These are phyloP conservation scores for Sarcocystis neurona DNA, from an alignment of 169 alveolate species.

Conservation along the genomic window DNA sequence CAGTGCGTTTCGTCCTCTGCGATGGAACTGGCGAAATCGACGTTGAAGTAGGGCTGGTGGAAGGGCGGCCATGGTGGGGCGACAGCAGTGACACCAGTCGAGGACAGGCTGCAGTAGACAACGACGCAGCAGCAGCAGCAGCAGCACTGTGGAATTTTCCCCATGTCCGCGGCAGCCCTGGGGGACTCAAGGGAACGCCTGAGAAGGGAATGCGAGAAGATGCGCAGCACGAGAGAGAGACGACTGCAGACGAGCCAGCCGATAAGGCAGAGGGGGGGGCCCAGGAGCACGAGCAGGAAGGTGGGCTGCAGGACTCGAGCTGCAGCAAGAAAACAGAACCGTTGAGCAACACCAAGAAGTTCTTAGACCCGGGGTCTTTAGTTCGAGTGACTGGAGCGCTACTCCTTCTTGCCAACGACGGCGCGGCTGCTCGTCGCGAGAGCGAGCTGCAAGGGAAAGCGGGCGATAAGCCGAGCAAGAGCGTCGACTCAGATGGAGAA, in stretches of 20 bases:
- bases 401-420: no score
- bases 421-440: no score
- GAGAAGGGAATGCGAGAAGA: not conserved
- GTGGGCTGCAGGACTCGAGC: no score
- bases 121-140: not conserved
- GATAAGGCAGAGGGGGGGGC: not conserved
- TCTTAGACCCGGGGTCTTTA: conserved; percentile 6
- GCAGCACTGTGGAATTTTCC: no score
- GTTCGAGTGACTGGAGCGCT: not conserved
- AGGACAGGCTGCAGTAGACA: no score
- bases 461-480: not conserved
- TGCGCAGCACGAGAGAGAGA: not conserved
- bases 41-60: conserved; percentile 24
- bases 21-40: conserved; percentile 33
- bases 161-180: no score
- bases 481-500: not conserved
- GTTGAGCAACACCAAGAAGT: not conserved
- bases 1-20: conserved; percentile 5
- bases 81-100: no score
- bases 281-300: not conserved
- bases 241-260: not conserved
- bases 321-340: no score
- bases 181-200: no score
- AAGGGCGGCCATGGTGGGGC: not conserved
- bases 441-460: no score